These are phyloP conservation scores for Nicotiana sylvestris DNA, from an alignment of 257 asterid species.

Conservation along the genomic window DNA sequence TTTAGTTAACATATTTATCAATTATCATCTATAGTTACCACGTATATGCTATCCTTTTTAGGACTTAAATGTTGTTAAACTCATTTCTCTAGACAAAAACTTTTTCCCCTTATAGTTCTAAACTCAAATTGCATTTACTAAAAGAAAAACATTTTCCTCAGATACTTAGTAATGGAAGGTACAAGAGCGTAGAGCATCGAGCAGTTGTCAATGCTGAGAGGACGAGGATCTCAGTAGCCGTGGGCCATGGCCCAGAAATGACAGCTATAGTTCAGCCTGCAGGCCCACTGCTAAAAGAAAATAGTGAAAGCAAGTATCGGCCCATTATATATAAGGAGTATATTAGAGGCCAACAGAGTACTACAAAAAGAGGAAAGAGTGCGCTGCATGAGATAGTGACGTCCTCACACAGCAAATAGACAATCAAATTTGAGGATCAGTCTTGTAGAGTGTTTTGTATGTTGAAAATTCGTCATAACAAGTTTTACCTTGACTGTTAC, in stretches of 20 bases:
- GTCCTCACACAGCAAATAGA: background rate
- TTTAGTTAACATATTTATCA: too few relatives aligned
- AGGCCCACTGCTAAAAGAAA: background rate
- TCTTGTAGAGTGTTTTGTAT: too few relatives aligned
- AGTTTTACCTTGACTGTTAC: too few relatives aligned
- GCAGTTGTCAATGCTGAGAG: slow-evolving; percentile 32
- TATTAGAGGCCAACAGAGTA: background rate
- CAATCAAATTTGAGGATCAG: background rate
- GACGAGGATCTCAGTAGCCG: slow-evolving; percentile 46
- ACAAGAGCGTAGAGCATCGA: slow-evolving; percentile 60
- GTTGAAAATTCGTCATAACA: too few relatives aligned
- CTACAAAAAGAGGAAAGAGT: background rate
- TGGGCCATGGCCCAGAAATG: slow-evolving; percentile 24
- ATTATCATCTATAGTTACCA: too few relatives aligned
- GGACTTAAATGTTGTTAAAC: background rate
- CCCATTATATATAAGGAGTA: background rate
- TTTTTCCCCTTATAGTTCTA: background rate
- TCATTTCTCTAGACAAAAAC: background rate
- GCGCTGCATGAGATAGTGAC: background rate
- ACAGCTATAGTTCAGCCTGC: background rate
- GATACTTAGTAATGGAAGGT: slow-evolving; percentile 57
- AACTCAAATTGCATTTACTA: background rate
- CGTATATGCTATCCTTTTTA: too few relatives aligned
- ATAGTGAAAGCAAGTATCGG: background rate
- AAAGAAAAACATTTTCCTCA: background rate